A percentile compares a stretch with the other conserved stretches of the same genome.
phyloP scores from a whole-genome alignment of 2,329 filamentous ascomycete species.

The Sclerotinia borealis region DNA sequence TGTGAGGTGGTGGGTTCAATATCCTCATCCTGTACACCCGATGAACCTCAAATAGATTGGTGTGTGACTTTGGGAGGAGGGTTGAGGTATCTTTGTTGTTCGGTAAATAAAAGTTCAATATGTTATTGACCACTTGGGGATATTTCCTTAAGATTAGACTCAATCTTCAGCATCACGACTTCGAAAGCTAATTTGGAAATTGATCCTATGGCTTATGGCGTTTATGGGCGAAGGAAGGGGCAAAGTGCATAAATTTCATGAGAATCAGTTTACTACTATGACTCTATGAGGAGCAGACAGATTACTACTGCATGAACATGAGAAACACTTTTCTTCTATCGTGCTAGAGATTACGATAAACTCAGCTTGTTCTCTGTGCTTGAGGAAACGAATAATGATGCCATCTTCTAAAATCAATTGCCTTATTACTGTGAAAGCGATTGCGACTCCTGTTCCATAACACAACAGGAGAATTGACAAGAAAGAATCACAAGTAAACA shows the following conservation, averaged over 20 bases:
- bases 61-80: neutral
- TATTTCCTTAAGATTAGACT: neutral
- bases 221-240: neutral
- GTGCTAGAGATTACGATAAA: too few relatives aligned
- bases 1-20: slow-evolving; percentile 2
- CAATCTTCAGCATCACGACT: neutral
- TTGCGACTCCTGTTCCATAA: neutral
- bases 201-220: neutral
- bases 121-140: neutral
- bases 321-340: neutral
- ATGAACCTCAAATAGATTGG: neutral
- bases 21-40: neutral
- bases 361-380: neutral
- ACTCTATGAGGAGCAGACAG: neutral
- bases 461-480: too few relatives aligned
- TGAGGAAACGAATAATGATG: neutral
- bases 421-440: neutral
- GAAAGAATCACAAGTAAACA: neutral
- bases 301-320: neutral
- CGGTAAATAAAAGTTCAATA: neutral
- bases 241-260: neutral
- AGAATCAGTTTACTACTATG: too few relatives aligned
- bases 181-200: neutral
- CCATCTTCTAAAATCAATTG: neutral
- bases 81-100: neutral